Base-by-base conservation (phyloP, 2,329 filamentous ascomycete genomes). In the Drechslerella coelobrocha region DNA sequence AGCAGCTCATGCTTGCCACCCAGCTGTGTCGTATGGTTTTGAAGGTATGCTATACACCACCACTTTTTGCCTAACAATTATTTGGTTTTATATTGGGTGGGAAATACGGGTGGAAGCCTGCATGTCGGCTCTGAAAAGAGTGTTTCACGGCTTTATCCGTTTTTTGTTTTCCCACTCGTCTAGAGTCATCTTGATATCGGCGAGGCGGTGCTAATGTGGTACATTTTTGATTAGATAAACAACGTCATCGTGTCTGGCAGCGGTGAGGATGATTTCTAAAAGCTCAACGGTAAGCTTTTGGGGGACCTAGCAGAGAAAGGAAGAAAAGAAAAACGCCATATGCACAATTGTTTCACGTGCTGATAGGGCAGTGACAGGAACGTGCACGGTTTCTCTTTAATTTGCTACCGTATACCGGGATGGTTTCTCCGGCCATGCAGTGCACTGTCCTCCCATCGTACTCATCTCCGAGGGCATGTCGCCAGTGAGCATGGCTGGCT, bases 21-120 rank as follows among this genome's bases (percentile, higher is more conserved):
- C 94, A 99, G 83, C 83, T 99, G 75, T 97, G 94, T 83, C 88
- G 94, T 75, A 97, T 99, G 93, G 92, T 97, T 75, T 84, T 97
- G 76, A 97, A 96, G 87, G 87, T 92, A 78, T 52, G 57, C 57
- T 69, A 69, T 69, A 62, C 65, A 69, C 65, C 57, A 52, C 23
- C 57, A 77, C 73, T 47, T 62, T 72, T 56, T 27, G 84, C 88
- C 63, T 68, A 68, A 61, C 78, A 96, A 97, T 84, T 96, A 96
- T 79, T 88, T 97, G 48, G 76, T 96, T 89, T 81, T 96, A 89
- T 80, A 69, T 48, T 72, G 71, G 71, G 39, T 27, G 56, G 51
- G 43, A 56, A 45, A 45, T 57, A 17, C 29, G 10, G 45, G 27
- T 12, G 34, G 34, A 39, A 39, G 29, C 63, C 56, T 62, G 56